These are phyloP conservation scores for Penicillium chermesinum DNA, from an alignment of 495 filamentous ascomycete species.

Conservation along the genomic window DNA sequence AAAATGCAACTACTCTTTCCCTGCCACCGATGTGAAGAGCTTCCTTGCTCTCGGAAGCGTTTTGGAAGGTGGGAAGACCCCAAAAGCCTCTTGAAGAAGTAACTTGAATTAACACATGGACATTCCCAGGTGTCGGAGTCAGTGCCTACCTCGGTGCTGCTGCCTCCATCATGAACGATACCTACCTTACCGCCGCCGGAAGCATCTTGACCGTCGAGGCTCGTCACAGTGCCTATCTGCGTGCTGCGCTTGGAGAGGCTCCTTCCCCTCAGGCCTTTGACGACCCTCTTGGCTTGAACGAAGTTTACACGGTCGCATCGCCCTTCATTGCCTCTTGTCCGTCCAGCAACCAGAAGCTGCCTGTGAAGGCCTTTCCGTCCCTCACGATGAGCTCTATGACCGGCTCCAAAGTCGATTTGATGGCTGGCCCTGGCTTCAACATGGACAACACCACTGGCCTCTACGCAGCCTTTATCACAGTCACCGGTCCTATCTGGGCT, in stretches of 20 bases:
- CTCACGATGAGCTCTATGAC: conserved; percentile 24
- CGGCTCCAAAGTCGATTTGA: conserved; percentile 10
- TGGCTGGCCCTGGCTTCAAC: conserved; percentile 14
- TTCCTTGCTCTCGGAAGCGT: conserved; percentile 51
- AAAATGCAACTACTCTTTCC: conserved; percentile 55
- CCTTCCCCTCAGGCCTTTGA: conserved; percentile 57
- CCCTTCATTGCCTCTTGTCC: conserved; percentile 58
- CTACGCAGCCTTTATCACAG: conserved; percentile 33
- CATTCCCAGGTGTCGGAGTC: conserved; percentile 43
- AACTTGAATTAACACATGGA: neutral
- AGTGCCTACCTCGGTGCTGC: conserved; percentile 60
- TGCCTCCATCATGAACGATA: conserved; percentile 47
- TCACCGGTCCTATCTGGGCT: conserved; percentile 35
- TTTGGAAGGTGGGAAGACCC: conserved; percentile 37
- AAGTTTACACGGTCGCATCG: conserved; percentile 57
- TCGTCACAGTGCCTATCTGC: conserved; percentile 56
- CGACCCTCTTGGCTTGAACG: conserved; percentile 49
- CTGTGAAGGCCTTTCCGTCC: conserved; percentile 53
- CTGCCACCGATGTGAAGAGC: conserved; percentile 35
- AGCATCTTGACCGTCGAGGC: conserved; percentile 59
- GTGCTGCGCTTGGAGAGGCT: conserved; percentile 39
- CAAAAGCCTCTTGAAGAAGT: neutral
- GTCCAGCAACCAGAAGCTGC: conserved; percentile 44
- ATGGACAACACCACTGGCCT: conserved; percentile 1
- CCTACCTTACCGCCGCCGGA: conserved; percentile 54